A percentile compares a stretch with the other conserved stretches of the same genome.
Evolutionary conservation across 331 rosid species (phyloP).

Genomic region (Saraca asoca): DNA sequence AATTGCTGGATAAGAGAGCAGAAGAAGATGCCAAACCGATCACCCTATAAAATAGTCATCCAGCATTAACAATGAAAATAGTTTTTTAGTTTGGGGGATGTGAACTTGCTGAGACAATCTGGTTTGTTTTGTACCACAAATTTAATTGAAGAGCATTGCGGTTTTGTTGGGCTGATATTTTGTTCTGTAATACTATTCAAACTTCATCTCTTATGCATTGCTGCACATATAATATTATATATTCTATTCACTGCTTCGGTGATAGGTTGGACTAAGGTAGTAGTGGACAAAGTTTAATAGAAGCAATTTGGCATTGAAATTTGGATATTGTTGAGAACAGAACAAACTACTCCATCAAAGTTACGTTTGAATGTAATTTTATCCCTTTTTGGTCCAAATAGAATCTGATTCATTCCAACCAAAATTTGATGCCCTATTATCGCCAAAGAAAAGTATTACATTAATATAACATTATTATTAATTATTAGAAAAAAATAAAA

Average conservation of each 20-base stretch:
- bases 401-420: background rate
- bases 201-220: too few species aligned
- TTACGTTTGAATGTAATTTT: conserved; percentile 12
- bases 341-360: background rate
- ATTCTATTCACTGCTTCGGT: background rate
- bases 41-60: too few species aligned
- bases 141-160: background rate
- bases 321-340: background rate
- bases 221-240: too few species aligned
- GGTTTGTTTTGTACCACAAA: background rate
- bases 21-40: conserved; percentile 15
- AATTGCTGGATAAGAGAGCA: too few species aligned
- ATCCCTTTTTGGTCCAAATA: conserved; percentile 4
- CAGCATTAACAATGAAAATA: too few species aligned
- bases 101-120: background rate
- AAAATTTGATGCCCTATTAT: background rate
- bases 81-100: conserved; percentile 7
- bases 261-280: background rate
- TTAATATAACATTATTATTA: background rate
- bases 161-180: background rate
- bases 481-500: too few species aligned
- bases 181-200: background rate
- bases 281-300: background rate
- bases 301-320: background rate
- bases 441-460: background rate